These are phyloP conservation scores for Trypanosoma boissoni DNA, from an alignment of 208 protist species.

Conservation along the genomic window DNA sequence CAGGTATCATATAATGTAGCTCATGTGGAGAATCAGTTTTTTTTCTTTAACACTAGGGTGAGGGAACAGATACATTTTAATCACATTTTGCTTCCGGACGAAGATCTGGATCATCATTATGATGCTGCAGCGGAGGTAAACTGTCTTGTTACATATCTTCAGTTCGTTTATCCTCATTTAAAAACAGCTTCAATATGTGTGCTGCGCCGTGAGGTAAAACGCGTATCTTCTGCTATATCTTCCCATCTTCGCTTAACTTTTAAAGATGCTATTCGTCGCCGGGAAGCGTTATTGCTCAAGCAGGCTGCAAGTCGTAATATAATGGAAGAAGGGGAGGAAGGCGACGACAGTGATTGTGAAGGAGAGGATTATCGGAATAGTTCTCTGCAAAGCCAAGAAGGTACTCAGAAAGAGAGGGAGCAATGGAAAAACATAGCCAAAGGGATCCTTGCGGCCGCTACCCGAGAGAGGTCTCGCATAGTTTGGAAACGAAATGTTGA, in stretches of 20 bases:
- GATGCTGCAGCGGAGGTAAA: conserved; percentile 91
- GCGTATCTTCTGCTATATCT: conserved; percentile 63
- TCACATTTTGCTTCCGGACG: conserved; percentile 56
- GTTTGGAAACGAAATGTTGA: conserved; percentile 72
- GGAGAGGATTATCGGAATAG: conserved; percentile 23
- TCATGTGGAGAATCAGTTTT: conserved; percentile 92
- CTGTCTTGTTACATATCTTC: conserved; percentile 73
- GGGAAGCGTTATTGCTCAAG: conserved; percentile 76
- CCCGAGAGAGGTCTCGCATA: conserved; percentile 47
- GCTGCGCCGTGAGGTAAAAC: conserved; percentile 52
- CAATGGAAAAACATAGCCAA: conserved; percentile 50
- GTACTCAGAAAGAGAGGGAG: not conserved
- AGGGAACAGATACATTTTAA: conserved; percentile 92
- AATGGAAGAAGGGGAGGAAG: conserved; percentile 19
- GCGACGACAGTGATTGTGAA: conserved; percentile 30
- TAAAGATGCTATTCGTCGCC: conserved; percentile 62
- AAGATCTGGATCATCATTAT: conserved; percentile 93
- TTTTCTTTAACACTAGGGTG: conserved; percentile 93
- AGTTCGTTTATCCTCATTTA: conserved; percentile 62
- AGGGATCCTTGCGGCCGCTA: conserved; percentile 42
- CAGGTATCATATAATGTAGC: conserved; percentile 69
- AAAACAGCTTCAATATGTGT: conserved; percentile 23
- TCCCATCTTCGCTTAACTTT: conserved; percentile 64
- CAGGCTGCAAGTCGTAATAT: conserved; percentile 51
- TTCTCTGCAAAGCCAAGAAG: not conserved